Base-by-base conservation (phyloP, 2,329 filamentous ascomycete species). In the Cryphonectria parasitica region DNA sequence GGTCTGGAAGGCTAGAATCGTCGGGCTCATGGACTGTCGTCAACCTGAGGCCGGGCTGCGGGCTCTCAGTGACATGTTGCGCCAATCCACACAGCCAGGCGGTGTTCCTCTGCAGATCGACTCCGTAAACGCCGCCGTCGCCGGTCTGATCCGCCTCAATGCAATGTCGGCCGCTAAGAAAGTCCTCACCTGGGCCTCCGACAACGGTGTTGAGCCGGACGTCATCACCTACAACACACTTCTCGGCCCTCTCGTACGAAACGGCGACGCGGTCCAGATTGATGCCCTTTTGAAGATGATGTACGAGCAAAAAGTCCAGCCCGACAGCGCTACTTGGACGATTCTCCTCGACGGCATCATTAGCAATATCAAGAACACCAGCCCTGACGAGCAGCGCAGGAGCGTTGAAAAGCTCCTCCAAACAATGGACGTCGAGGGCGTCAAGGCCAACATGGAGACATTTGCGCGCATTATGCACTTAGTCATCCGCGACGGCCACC, bases 401-500 rank as follows among this genome's bases (percentile, higher is more conserved):
- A 81, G 84, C 25, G 83, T 93, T 8, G 75, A 83, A n/a, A 77
- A 78, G 5, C 82, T 91, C 62, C 84, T 95, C 67, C 74, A 79
- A 2, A 83, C 88, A 28, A 88, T 94, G 78, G 83, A 89, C 70
- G 76, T 79, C 2, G 82, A 84, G 17, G 88, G 88, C 6, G 79
- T 93, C 15, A 79, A 83, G 64, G 82, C 90, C 52, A 92, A 92
- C 78, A 79, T 83, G 69, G 84, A 88, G 73, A 88, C 88, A 2
- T 95, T 92, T 78, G 88, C 85, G 75, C 90, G 91, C 77, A 88
- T 94, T 78, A 87, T 95, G 67, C 86, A 93, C 79, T 82, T 86
- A 25, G 81, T 93, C 15, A 82, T 92, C 28, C 73, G 84, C 80
- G 76, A 79, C 17, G 41, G 62, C 34, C 45, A 41, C 8, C 36